A percentile compares a stretch with the other conserved stretches of the same genome.
phyloP scores from a whole-genome alignment of 345 rosid genomes.

The Hypericum androsaemum region DNA sequence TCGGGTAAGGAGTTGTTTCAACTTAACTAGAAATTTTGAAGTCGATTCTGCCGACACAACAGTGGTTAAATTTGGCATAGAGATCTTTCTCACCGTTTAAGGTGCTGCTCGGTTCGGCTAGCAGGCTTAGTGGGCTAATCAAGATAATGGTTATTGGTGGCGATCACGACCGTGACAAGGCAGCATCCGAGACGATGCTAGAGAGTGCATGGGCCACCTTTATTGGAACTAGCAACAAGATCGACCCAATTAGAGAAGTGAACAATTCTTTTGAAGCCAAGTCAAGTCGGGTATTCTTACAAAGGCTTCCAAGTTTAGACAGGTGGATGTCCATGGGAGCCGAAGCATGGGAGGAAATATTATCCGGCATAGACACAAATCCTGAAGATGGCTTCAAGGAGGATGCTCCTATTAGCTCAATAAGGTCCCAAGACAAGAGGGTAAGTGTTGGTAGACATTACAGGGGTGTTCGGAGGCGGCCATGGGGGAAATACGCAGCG shows the following conservation, averaged over 20 bases:
- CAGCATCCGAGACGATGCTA: conserved; percentile 29
- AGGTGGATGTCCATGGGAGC: conserved; percentile 60
- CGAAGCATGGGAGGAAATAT: conserved; percentile 53
- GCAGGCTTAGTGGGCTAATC: neutral
- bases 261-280: conserved; percentile 37
- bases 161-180: conserved; percentile 15
- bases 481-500: conserved; percentile 86
- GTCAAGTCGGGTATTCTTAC: conserved; percentile 24
- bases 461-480: conserved; percentile 76
- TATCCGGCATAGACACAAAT: conserved; percentile 10
- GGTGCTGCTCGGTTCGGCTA: too few species aligned
- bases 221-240: conserved; percentile 22
- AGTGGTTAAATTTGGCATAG: too few species aligned
- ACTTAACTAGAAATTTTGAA: too few species aligned
- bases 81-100: too few species aligned
- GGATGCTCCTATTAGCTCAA: neutral
- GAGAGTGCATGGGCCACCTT: conserved; percentile 81
- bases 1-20: too few species aligned
- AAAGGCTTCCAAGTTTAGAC: conserved; percentile 43
- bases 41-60: too few species aligned
- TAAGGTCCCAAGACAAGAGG: neutral
- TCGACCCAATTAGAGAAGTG: neutral
- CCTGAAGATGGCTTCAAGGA: conserved; percentile 14
- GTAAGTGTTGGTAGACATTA: conserved; percentile 32
- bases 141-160: conserved; percentile 30